phyloP scores from a whole-genome alignment of 2,329 filamentous ascomycete genomes.

The Orbilia javanica region DNA sequence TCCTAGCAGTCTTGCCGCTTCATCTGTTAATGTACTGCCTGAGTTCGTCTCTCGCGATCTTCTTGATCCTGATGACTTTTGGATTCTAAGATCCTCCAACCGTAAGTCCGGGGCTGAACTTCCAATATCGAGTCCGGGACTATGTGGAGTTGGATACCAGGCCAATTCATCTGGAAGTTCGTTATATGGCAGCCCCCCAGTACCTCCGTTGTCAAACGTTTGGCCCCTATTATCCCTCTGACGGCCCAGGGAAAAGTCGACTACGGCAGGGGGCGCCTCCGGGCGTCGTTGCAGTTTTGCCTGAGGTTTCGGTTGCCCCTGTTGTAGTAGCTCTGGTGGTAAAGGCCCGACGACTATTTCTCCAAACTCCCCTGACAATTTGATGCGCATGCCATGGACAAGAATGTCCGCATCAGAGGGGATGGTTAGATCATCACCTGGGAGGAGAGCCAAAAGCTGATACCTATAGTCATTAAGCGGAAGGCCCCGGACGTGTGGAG shows the following conservation, averaged over 20 bases:
- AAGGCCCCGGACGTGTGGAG: neutral
- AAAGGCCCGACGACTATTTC: neutral
- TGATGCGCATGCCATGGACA: neutral
- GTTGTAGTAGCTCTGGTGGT: neutral
- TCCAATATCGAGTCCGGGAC: neutral
- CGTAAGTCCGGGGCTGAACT: too few relatives aligned
- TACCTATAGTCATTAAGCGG: neutral
- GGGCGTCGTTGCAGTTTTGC: neutral
- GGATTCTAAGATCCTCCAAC: neutral
- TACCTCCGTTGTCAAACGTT: neutral
- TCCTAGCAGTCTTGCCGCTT: neutral
- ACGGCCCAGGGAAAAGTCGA: neutral
- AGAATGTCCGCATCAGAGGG: neutral
- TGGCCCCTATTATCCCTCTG: neutral
- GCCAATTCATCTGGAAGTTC: neutral
- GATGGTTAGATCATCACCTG: neutral
- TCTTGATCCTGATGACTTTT: neutral
- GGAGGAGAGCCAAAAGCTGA: neutral
- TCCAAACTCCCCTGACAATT: neutral
- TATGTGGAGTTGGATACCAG: neutral
- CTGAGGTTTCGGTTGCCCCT: neutral
- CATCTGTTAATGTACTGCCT: neutral
- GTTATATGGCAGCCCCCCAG: neutral
- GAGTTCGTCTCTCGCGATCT: neutral
- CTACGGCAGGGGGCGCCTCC: too few relatives aligned